phyloP scores from a whole-genome alignment of 768 basidiomycete genomes.

The Lenzites betulinus region DNA sequence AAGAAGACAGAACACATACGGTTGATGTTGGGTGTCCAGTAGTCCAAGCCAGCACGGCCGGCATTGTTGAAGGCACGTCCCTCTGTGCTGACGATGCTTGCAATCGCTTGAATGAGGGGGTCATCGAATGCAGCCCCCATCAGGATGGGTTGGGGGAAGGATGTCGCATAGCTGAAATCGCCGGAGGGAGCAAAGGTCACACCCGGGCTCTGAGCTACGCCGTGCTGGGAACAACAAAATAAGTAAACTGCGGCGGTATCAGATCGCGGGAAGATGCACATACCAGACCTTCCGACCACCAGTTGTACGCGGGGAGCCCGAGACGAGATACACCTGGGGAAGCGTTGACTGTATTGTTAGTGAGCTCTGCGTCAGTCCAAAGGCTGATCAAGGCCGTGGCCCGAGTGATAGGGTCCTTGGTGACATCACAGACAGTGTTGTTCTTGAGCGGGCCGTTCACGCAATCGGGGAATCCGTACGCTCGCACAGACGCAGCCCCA shows the following conservation, averaged over 20 bases:
- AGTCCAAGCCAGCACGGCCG: slow-evolving; percentile 54
- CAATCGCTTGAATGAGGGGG: slow-evolving; percentile 48
- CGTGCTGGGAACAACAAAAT: slow-evolving; percentile 39
- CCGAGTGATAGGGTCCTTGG: slow-evolving; percentile 45
- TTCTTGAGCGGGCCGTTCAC: slow-evolving; percentile 44
- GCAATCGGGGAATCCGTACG: slow-evolving; percentile 49
- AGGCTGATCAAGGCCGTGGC: slow-evolving; percentile 51
- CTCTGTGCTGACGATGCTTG: slow-evolving; percentile 55
- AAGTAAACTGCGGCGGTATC: neutral
- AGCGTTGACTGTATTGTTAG: slow-evolving; percentile 50
- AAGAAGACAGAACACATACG: slow-evolving; percentile 2
- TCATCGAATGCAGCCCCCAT: slow-evolving; percentile 60
- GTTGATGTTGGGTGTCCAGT: slow-evolving; percentile 54
- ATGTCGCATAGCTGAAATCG: slow-evolving; percentile 57
- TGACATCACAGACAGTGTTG: slow-evolving; percentile 50
- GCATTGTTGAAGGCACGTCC: slow-evolving; percentile 60
- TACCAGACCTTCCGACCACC: slow-evolving; percentile 65
- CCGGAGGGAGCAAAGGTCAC: slow-evolving; percentile 51
- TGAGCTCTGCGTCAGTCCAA: slow-evolving; percentile 54
- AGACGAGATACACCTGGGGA: slow-evolving; percentile 55
- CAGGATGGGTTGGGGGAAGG: slow-evolving; percentile 58
- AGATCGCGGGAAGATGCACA: slow-evolving; percentile 14
- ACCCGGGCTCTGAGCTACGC: slow-evolving; percentile 54
- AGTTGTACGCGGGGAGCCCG: slow-evolving; percentile 57
- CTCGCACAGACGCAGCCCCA: neutral